These are phyloP conservation scores for Xylariales sp. DNA, from an alignment of 2,329 filamentous ascomycete species.

Conservation along the genomic window DNA sequence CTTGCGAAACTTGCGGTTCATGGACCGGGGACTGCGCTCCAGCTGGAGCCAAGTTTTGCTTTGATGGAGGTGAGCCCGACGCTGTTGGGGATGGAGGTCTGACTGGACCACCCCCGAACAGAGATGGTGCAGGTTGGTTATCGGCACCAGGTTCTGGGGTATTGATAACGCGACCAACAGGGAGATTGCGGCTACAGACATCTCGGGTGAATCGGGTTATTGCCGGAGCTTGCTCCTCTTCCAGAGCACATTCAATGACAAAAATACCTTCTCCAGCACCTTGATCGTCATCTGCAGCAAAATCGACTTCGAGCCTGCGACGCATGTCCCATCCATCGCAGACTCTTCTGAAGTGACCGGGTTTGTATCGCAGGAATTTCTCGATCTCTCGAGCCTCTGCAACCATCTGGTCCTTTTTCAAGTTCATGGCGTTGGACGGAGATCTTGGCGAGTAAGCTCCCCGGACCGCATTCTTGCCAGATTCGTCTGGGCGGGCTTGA, in stretches of 20 bases:
- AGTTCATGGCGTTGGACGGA: constrained; percentile 67
- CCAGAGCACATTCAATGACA: constrained; percentile 68
- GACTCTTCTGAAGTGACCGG: constrained; percentile 70
- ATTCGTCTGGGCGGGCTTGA: constrained; percentile 65
- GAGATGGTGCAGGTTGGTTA: constrained; percentile 17
- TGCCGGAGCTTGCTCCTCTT: constrained; percentile 45
- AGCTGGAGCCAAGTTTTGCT: constrained; percentile 18
- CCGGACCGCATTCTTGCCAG: constrained; percentile 60
- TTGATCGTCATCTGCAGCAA: constrained; percentile 72
- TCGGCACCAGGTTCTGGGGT: constrained; percentile 9
- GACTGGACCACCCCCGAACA: constrained; percentile 24
- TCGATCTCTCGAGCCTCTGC: constrained; percentile 82
- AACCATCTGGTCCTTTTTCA: constrained; percentile 64
- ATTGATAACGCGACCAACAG: constrained; percentile 4
- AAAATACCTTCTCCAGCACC: constrained; percentile 73
- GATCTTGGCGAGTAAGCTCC: constrained; percentile 79
- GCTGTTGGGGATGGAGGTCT: constrained; percentile 15
- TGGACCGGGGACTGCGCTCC: constrained; percentile 17
- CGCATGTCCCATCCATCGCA: constrained; percentile 93
- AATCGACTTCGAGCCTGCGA: constrained; percentile 80
- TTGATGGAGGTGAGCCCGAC: constrained; percentile 16
- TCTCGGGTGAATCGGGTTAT: constrained; percentile 41
- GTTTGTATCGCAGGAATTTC: constrained; percentile 65
- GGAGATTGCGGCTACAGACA: constrained; percentile 13
- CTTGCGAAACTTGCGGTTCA: constrained; percentile 19